Evolutionary conservation across 2,329 filamentous ascomycete genomes (phyloP), one percentile per base, ranked within the genome.

Genomic region (Epicoccum sorghinum): DNA sequence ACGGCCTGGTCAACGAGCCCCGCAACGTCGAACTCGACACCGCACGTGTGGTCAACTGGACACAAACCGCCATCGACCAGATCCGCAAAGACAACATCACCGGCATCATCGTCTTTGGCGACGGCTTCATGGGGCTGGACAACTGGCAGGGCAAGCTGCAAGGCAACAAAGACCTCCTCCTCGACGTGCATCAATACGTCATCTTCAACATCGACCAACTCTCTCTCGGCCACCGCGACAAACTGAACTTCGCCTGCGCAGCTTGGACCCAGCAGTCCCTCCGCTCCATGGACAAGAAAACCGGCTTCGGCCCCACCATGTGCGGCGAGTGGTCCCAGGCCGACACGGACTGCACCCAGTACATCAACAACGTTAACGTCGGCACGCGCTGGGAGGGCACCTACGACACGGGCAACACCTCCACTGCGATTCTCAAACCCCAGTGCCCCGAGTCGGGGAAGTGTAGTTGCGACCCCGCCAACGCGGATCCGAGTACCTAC

Each of bases 181-280:
- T 99, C n/a, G 95, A 99, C 76, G 95, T 96, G 33, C 95, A 99
- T 77, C 93, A 98, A 75, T 99, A 99, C 75, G 91, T 96, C 69
- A 97, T 97, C 75, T 99, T 99, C 83, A 97, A 99, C 81, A 85
- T 86, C 35, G 87, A 89, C 61, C 91, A 96, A 75, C 89, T 99
- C 69, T 84, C 86, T 42, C 88, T 89, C 69, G 88, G 88, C 51
- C 95, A 98, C 78, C 82, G 87, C 50, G 83, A 88, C 62, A 97
- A 97, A 78, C 83, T 98, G 52, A 81, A 89, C 56, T 96, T 96
- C 70, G 91, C 93, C 4, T 99, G 95, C 78, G 79, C 83, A 14
- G 91, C 87, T 48, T 99, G 95, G 95, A 89, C 90, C 3, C 73
- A 87, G 65, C 92, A 98, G 80, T 85, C 91, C 12, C 71, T 84